phyloP scores from a whole-genome alignment of 768 basidiomycete species.

The Rhodotorula sphaerocarpa region DNA sequence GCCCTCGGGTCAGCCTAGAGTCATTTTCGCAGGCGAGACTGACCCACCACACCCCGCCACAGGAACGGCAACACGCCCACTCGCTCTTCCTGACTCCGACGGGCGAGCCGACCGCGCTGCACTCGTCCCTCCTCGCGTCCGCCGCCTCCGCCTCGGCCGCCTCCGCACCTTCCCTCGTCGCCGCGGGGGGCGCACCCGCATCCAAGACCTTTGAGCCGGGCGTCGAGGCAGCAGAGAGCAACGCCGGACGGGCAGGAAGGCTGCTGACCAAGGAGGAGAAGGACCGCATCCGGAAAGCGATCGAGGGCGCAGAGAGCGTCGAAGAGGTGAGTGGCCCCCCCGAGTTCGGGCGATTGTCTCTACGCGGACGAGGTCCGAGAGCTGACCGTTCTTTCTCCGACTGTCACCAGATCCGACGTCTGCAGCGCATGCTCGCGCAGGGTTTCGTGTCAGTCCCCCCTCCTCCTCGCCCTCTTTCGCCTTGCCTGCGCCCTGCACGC shows the following conservation, averaged over 20 bases:
- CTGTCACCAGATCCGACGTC: slow-evolving; percentile 21
- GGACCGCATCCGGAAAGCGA: slow-evolving; percentile 74
- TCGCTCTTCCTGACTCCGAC: slow-evolving; percentile 73
- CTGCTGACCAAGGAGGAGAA: slow-evolving; percentile 87
- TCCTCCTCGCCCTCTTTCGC: slow-evolving; percentile 56
- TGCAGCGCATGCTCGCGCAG: slow-evolving; percentile 49
- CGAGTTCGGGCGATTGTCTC: too few species aligned
- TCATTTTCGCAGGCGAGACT: slow-evolving; percentile 21
- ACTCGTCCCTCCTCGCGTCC: slow-evolving; percentile 55
- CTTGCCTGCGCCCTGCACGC: too few species aligned
- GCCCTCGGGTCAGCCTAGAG: too few species aligned
- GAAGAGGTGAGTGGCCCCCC: slow-evolving; percentile 59
- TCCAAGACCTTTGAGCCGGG: slow-evolving; percentile 38
- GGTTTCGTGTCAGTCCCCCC: slow-evolving; percentile 49
- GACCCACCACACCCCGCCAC: slow-evolving; percentile 32
- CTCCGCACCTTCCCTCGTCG: slow-evolving; percentile 17
- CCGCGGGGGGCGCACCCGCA: neutral
- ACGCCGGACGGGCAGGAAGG: slow-evolving; percentile 61
- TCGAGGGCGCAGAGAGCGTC: slow-evolving; percentile 79
- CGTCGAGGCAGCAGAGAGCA: slow-evolving; percentile 45
- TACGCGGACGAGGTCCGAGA: too few species aligned
- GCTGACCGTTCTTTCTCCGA: too few species aligned
- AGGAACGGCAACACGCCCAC: slow-evolving; percentile 73
- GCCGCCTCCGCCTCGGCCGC: neutral
- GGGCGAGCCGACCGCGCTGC: slow-evolving; percentile 66